Percentiles rank a stretch among this genome's conserved stretches.
Conservation (phyloP, 306 rosid species). For the Medicago ruthenica region DNA sequence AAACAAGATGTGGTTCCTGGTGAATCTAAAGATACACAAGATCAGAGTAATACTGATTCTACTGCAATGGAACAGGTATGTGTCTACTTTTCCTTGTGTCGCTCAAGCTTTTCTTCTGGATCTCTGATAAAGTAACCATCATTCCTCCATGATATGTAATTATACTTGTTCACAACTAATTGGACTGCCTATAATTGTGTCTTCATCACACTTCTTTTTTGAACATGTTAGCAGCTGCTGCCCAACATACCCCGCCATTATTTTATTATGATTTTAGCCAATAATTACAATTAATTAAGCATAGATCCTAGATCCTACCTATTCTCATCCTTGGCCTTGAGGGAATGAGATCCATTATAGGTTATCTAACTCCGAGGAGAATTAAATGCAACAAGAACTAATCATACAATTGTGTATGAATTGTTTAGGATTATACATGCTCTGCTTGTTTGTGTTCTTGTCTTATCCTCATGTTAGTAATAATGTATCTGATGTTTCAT, state of each 20-base stretch:
- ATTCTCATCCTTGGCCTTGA: neutral
- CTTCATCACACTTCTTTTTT: neutral
- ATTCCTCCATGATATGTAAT: neutral
- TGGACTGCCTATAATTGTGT: neutral
- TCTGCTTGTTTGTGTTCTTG: neutral
- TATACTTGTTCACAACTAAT: neutral
- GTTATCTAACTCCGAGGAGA: neutral
- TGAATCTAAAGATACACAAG: slow-evolving; percentile 57
- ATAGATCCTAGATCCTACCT: slow-evolving; percentile 7
- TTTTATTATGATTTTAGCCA: neutral
- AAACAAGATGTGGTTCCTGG: slow-evolving; percentile 41
- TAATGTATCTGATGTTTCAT: slow-evolving; percentile 17
- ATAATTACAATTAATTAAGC: neutral
- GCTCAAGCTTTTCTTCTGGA: slow-evolving; percentile 13
- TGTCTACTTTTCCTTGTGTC: neutral
- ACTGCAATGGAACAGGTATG: slow-evolving; percentile 82
- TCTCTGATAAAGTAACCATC: neutral
- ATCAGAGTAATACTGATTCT: slow-evolving; percentile 55
- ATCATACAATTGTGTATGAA: neutral
- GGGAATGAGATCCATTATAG: slow-evolving; percentile 4
- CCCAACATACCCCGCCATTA: neutral
- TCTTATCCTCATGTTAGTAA: neutral
- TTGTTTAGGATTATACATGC: neutral
- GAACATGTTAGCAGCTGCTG: slow-evolving; percentile 6
- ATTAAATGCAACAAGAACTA: neutral